These are phyloP conservation scores for Acarospora socialis DNA, from an alignment of 2,329 filamentous ascomycete genomes.

Conservation along the genomic window DNA sequence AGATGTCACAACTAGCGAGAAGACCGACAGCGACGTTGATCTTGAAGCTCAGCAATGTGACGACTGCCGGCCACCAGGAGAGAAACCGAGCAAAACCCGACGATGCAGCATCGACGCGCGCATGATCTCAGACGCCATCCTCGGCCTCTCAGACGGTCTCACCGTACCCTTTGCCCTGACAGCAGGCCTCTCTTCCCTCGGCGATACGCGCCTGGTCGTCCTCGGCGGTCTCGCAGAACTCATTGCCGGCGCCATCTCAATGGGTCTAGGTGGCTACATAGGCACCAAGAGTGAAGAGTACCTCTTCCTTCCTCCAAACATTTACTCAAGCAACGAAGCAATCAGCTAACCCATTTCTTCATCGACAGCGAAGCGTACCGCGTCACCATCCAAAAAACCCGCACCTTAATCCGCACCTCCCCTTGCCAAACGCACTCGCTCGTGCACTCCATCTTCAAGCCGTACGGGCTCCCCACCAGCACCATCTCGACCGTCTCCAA, in stretches of 20 bases:
- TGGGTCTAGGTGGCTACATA: constrained; percentile 29
- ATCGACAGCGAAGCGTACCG: constrained; percentile 29
- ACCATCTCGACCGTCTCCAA: constrained; percentile 24
- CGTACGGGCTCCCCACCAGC: constrained; percentile 26
- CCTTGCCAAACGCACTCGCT: constrained; percentile 24
- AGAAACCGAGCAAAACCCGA: neutral
- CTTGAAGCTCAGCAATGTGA: neutral
- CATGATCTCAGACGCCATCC: constrained; percentile 31
- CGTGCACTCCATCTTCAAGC: constrained; percentile 27
- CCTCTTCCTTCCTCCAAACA: too few relatives aligned
- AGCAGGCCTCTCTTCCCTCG: constrained; percentile 27
- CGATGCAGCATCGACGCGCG: constrained; percentile 18
- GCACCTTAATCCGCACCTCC: constrained; percentile 25
- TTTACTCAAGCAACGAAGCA: neutral
- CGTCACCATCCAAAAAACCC: constrained; percentile 30
- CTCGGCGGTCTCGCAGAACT: constrained; percentile 29
- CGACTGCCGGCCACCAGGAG: neutral
- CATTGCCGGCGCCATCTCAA: constrained; percentile 27
- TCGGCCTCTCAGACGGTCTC: constrained; percentile 29
- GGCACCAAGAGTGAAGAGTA: constrained; percentile 38
- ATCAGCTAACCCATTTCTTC: constrained; percentile 4
- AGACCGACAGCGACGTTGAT: neutral
- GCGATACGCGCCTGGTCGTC: constrained; percentile 25
- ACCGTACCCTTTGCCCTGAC: constrained; percentile 31
- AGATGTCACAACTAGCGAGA: neutral